These are phyloP conservation scores for Pythium coloratum DNA, from an alignment of 352 stramenopile genomes.

Conservation along the genomic window DNA sequence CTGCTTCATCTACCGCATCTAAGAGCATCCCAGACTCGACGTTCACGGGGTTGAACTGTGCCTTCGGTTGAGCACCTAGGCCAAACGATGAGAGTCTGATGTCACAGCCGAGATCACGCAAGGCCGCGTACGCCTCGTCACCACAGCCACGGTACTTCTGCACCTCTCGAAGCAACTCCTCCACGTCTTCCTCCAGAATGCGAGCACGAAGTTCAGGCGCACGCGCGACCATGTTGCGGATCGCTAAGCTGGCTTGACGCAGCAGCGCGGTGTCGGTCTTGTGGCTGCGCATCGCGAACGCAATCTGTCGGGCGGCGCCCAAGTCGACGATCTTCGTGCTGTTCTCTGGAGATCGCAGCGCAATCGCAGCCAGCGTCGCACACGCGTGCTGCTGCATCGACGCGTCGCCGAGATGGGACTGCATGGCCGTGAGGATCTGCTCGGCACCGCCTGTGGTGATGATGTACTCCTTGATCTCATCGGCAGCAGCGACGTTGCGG, in stretches of 20 bases:
- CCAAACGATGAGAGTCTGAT: conserved; percentile 69
- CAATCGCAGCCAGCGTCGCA: conserved; percentile 71
- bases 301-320: conserved; percentile 44
- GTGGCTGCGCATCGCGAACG: conserved; percentile 57
- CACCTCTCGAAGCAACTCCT: conserved; percentile 59
- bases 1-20: conserved; percentile 48
- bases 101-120: conserved; percentile 71
- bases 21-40: conserved; percentile 55
- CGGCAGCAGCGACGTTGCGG: conserved; percentile 67
- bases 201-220: conserved; percentile 52
- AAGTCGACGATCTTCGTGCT: conserved; percentile 54
- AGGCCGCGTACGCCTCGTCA: conserved; percentile 75
- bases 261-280: conserved; percentile 44
- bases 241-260: conserved; percentile 74
- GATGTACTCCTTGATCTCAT: conserved; percentile 69
- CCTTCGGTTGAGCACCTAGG: conserved; percentile 30
- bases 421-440: conserved; percentile 62
- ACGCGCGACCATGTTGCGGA: conserved; percentile 79
- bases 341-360: conserved; percentile 67
- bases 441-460: conserved; percentile 53
- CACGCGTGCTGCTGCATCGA: conserved; percentile 72
- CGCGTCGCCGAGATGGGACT: conserved; percentile 41
- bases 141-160: conserved; percentile 66
- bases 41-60: conserved; percentile 71
- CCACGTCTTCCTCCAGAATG: conserved; percentile 67